These are phyloP conservation scores for Penicillium hordei DNA, from an alignment of 2,329 filamentous ascomycete species.

Conservation along the genomic window DNA sequence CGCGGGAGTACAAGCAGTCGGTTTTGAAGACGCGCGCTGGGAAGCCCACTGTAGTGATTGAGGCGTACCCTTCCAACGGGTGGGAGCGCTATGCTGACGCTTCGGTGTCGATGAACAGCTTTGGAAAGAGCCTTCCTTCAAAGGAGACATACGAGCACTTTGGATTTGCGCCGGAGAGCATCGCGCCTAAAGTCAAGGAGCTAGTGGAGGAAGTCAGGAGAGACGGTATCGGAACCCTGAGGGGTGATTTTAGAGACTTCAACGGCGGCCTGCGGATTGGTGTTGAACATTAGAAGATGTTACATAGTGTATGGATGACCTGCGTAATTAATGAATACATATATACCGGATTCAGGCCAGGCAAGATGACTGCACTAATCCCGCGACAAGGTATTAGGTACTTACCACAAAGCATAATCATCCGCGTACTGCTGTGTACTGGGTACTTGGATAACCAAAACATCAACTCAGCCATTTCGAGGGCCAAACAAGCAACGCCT, in stretches of 20 bases:
- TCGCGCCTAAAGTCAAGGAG: slow-evolving; percentile 12
- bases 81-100: slow-evolving; percentile 55
- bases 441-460: not conserved
- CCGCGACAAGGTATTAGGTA: not conserved
- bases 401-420: not conserved
- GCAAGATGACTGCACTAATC: not conserved
- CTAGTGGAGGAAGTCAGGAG: slow-evolving; percentile 17
- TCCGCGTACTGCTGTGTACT: not conserved
- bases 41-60: slow-evolving; percentile 46
- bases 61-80: slow-evolving; percentile 49
- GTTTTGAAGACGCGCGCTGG: slow-evolving; percentile 39
- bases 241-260: slow-evolving; percentile 19
- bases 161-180: slow-evolving; percentile 18
- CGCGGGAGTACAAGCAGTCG: slow-evolving; percentile 43
- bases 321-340: too few relatives aligned
- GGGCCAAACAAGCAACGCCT: too few relatives aligned
- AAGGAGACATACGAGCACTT: slow-evolving; percentile 27
- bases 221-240: slow-evolving; percentile 13
- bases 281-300: not conserved
- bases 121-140: slow-evolving; percentile 38
- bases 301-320: too few relatives aligned
- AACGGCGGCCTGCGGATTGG: slow-evolving; percentile 8
- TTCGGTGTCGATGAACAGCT: slow-evolving; percentile 47
- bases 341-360: too few relatives aligned
- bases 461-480: not conserved